Evolutionary conservation across 352 stramenopile species (phyloP), one percentile per base, ranked within the genome.

Genomic region (Thalassiosira mediterranea): DNA sequence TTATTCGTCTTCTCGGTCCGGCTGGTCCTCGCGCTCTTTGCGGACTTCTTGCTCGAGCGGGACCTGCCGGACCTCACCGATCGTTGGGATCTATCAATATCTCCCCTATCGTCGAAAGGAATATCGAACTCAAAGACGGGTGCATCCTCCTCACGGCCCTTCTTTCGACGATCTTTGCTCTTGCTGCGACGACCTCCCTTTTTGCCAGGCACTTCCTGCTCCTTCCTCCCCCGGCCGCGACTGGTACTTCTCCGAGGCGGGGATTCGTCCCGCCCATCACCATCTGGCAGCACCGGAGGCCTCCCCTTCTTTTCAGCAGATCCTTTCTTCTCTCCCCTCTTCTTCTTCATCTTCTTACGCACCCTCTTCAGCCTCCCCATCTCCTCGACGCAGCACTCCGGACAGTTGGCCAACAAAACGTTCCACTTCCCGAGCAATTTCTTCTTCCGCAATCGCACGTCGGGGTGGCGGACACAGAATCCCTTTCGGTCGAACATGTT

Each of bases 101-200:
- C 11, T 47, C 56, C 31, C 7, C 63, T 51, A 26, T 58, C 72
- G 4, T 72, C 64, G 4, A 81, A 21, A 17, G 73, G 59, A 10
- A 83, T 66, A n/a, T 75, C 74, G 42, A 83, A 83, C 72, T 83
- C 74, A 49, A 83, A 78, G 40, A 83, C 65, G 8, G 69, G 69
- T 7, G 34, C 34, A 42, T 7, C 34, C 34, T 42, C 34, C 34
- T 7, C 7, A 7, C 34, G 34, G 13, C 34, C 34, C 7, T 13
- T 42, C 7, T 7, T 13, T 15, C 31, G n/a, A 11, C 34, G 32
- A 13, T 21, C 29, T 23, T 15, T 19, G 32, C 56, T 65, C 11
- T 37, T 31, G 46, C 44, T 59, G 4, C 26, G 34, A 42, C 7
- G 7, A 13, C 34, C 7, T 7, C 34, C 34, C 13, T 7, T 13